Evolutionary conservation across 1,284 basidiomycete species (phyloP).

Genomic region (Leccinum insolens): DNA sequence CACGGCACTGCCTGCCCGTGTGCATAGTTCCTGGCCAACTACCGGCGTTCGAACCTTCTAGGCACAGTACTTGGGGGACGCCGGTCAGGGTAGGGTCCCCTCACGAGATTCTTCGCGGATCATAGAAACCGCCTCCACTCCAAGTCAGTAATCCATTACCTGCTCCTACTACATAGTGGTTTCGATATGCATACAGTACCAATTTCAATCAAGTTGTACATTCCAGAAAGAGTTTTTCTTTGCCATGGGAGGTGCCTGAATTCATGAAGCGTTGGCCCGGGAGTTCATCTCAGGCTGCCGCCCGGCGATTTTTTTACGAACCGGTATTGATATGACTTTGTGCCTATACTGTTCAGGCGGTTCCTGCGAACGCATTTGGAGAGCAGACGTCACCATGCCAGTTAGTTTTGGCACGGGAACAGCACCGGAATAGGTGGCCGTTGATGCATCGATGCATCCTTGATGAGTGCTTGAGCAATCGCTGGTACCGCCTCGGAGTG

Average conservation of each 20-base stretch:
- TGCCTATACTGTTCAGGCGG: background rate
- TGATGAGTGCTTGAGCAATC: too few species aligned
- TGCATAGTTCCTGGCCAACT: background rate
- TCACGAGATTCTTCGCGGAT: background rate
- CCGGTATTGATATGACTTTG: background rate
- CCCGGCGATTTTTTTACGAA: background rate
- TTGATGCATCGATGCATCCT: background rate
- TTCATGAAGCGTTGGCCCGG: background rate
- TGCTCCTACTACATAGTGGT: background rate
- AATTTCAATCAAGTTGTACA: background rate
- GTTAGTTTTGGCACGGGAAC: background rate
- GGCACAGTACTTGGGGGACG: background rate
- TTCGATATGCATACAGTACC: background rate
- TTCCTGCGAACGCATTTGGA: background rate
- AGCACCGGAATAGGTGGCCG: background rate
- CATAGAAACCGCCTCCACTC: background rate
- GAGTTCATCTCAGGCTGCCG: background rate
- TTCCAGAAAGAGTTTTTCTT: background rate
- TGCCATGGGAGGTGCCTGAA: background rate
- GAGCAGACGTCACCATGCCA: background rate
- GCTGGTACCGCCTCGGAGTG: too few species aligned
- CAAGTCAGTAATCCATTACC: too few species aligned
- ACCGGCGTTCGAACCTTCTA: background rate
- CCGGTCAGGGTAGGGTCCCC: background rate
- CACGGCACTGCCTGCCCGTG: background rate